Base-by-base conservation (phyloP, 345 rosid species). In the Ceriops zippeliana region DNA sequence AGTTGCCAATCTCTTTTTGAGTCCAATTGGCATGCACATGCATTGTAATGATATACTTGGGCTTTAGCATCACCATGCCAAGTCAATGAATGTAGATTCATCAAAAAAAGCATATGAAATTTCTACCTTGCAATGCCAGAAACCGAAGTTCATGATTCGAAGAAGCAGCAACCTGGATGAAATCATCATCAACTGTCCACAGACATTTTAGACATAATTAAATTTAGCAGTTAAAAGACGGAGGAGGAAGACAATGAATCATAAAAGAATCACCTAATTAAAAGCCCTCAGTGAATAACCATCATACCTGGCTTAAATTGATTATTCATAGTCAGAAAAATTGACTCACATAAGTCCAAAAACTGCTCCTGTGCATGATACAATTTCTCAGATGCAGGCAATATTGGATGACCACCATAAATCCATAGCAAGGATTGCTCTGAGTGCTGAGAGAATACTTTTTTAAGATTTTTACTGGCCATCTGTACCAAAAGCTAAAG, bases 371-470 rank as follows among this genome's bases (percentile, higher is more conserved):
- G 93, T 64, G 78, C 76, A 62, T 73, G 30, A 82, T 80, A 88
- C 67, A 89, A 63, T 38, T 81, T 74, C 32, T 82, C 76, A 64
- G 90, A 86, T 56, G 76, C 70, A 37, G 98, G 98, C 62, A 84
- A 71, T 63, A 80, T 75, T 32, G 98, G 97, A 82, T 91, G 98
- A 67, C 98, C 98, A 28, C 96, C 97, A 75, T 87, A 79, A 78
- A 84, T 79, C 98, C 97, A 93, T 38, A 93, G 86, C 83, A 91
- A 79, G 56, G 95, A 85, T 81, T 76, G 90, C 67, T 86, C 83
- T 21, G 88, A 75, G 56, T 58, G 76, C 78, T 75, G 75, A 63
- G 76, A 66, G 67, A 83, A 83, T 68, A 71, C 69, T 71, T 79
- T 69, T 75, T 74, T 83, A 24, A 86, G 76, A 78, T 81, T 81